phyloP scores from a whole-genome alignment of 805 yeast species.

The Tetrapisispora fleetii region DNA sequence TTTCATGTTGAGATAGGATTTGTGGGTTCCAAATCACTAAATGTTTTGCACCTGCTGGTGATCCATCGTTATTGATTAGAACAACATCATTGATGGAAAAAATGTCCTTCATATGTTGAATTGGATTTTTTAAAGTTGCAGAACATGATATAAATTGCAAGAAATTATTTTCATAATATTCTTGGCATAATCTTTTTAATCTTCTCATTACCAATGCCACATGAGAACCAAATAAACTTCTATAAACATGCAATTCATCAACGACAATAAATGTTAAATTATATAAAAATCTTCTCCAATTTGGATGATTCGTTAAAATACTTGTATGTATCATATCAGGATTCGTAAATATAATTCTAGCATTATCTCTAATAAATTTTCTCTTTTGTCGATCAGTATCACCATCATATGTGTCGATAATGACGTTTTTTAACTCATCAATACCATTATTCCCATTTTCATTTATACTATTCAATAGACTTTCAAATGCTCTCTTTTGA shows the following conservation, averaged over 20 bases:
- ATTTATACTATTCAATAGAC: constrained; percentile 43
- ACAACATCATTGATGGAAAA: constrained; percentile 57
- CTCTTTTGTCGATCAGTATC: constrained; percentile 66
- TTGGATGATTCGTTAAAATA: constrained; percentile 64
- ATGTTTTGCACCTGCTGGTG: constrained; percentile 73
- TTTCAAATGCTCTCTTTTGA: constrained; percentile 72
- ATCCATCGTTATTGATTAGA: constrained; percentile 71
- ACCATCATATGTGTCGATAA: constrained; percentile 84
- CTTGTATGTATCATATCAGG: constrained; percentile 91
- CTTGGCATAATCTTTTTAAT: constrained; percentile 44
- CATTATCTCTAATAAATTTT: constrained; percentile 42
- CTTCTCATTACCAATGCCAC: constrained; percentile 81
- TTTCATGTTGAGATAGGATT: constrained; percentile 40
- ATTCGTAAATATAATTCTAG: constrained; percentile 81
- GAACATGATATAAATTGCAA: constrained; percentile 80
- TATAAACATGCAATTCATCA: constrained; percentile 79
- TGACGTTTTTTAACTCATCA: constrained; percentile 35
- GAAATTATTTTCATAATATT: constrained; percentile 32
- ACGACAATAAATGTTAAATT: constrained; percentile 67
- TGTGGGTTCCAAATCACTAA: constrained; percentile 84
- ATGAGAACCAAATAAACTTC: constrained; percentile 87
- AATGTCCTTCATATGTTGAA: constrained; percentile 56
- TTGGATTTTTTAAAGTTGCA: constrained; percentile 78
- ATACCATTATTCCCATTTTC: constrained; percentile 38
- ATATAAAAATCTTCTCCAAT: constrained; percentile 62